Conservation (phyloP, 345 rosid species). For the Cardiospermum halicacabum region DNA sequence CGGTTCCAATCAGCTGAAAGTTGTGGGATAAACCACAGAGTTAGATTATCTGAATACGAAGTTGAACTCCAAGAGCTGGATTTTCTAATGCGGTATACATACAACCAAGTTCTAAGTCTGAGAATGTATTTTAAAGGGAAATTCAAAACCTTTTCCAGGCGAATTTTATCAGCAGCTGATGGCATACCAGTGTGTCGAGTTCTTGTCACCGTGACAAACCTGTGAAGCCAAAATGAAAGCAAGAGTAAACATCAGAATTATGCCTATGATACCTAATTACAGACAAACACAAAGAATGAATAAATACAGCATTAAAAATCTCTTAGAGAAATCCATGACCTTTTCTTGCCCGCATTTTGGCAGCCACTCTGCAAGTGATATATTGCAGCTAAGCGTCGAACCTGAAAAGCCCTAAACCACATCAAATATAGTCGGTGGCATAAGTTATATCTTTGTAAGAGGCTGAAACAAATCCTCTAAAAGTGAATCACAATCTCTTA, state of each 20-base stretch:
- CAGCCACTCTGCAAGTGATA: conserved; percentile 55
- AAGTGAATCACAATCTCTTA: not conserved
- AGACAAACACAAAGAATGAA: not conserved
- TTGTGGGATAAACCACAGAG: conserved; percentile 5
- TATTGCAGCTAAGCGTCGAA: conserved; percentile 68
- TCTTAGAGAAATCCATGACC: conserved; percentile 26
- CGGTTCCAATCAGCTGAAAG: conserved; percentile 71
- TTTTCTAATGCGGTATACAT: not conserved
- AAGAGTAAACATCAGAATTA: conserved; percentile 11
- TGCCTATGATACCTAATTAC: not conserved
- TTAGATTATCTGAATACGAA: conserved; percentile 9
- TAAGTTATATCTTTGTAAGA: not conserved
- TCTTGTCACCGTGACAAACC: conserved; percentile 65
- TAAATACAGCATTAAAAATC: not conserved
- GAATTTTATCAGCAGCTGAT: conserved; percentile 63
- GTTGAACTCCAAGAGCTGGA: conserved; percentile 1
- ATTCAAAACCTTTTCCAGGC: conserved; percentile 60
- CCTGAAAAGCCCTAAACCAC: conserved; percentile 27
- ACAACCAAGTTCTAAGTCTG: not conserved
- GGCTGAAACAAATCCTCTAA: not conserved
- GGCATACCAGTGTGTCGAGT: conserved; percentile 84
- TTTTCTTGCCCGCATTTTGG: conserved; percentile 86
- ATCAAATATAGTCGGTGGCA: conserved; percentile 14
- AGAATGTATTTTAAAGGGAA: conserved; percentile 4
- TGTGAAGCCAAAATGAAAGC: conserved; percentile 22